These are phyloP conservation scores for Candida nemodendra DNA, from an alignment of 805 yeast species.

Conservation along the genomic window DNA sequence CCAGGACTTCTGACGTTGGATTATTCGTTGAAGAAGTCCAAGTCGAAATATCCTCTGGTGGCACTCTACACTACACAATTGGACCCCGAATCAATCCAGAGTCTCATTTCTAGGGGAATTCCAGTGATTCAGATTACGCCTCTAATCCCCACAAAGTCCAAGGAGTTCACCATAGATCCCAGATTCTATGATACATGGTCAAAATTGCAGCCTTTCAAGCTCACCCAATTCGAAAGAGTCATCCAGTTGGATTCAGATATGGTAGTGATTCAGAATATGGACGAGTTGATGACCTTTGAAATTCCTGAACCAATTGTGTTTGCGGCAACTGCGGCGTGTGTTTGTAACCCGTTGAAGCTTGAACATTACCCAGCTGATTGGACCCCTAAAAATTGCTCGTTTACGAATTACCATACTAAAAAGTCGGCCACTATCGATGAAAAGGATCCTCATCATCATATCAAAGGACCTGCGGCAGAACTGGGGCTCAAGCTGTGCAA, in stretches of 20 bases:
- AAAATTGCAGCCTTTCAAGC: constrained; percentile 53
- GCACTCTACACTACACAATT: constrained; percentile 53
- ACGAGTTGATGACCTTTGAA: constrained; percentile 52
- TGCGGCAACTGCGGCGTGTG: constrained; percentile 63
- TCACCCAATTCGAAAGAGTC: constrained; percentile 50
- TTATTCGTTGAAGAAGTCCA: constrained; percentile 41
- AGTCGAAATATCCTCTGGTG: constrained; percentile 50
- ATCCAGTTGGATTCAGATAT: constrained; percentile 60
- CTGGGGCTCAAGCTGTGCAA: constrained; percentile 51
- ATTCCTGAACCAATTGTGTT: constrained; percentile 38
- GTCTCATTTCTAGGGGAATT: constrained; percentile 40
- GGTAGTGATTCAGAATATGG: constrained; percentile 57
- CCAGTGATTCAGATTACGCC: constrained; percentile 40
- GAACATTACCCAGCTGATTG: constrained; percentile 55
- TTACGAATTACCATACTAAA: constrained; percentile 37
- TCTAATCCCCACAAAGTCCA: constrained; percentile 42
- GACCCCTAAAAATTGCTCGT: constrained; percentile 51
- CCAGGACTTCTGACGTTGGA: constrained; percentile 52
- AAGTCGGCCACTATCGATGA: constrained; percentile 8
- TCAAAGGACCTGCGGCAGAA: constrained; percentile 41
- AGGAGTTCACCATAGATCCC: constrained; percentile 48
- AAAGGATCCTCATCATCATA: constrained; percentile 15
- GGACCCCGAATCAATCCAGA: constrained; percentile 38
- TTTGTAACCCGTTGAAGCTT: constrained; percentile 54
- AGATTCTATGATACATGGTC: constrained; percentile 64